Evolutionary conservation across 805 yeast genomes (phyloP).

Genomic region (Candida montana): DNA sequence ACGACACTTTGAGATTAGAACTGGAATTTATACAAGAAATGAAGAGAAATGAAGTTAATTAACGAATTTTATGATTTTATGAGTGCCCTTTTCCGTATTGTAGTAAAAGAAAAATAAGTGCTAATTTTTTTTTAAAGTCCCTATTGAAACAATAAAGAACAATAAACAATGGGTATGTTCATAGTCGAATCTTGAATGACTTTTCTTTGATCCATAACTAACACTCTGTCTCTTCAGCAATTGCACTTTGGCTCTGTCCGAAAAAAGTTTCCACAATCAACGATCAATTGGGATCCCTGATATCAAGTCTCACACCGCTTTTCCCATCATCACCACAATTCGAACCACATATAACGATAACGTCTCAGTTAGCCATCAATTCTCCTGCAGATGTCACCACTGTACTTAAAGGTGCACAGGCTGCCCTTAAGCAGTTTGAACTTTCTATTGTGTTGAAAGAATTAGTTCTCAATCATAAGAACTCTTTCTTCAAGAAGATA

Average conservation of each 20-base stretch:
- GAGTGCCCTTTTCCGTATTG: too few species aligned
- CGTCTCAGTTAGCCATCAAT: slow-evolving; percentile 50
- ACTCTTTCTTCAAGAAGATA: slow-evolving; percentile 21
- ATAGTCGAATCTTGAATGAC: too few species aligned
- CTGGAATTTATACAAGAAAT: slow-evolving; percentile 13
- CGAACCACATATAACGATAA: slow-evolving; percentile 74
- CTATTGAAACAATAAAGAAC: too few species aligned
- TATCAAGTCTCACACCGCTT: slow-evolving; percentile 61
- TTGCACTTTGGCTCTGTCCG: slow-evolving; percentile 78
- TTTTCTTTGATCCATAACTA: too few species aligned
- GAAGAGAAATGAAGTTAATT: neutral
- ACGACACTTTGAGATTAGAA: slow-evolving; percentile 19
- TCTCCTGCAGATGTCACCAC: slow-evolving; percentile 52
- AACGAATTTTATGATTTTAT: neutral
- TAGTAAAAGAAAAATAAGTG: too few species aligned
- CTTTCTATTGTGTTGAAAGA: slow-evolving; percentile 13
- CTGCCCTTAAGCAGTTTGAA: slow-evolving; percentile 37
- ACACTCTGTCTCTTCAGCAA: slow-evolving; percentile 1
- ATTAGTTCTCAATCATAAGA: slow-evolving; percentile 14
- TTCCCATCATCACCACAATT: slow-evolving; percentile 66
- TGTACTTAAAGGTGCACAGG: slow-evolving; percentile 51
- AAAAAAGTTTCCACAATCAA: slow-evolving; percentile 44
- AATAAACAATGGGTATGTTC: too few species aligned
- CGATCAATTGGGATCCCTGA: slow-evolving; percentile 53
- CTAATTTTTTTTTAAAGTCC: too few species aligned